Evolutionary conservation across 331 rosid genomes (phyloP), one percentile per base, ranked within the genome.

Genomic region (Pyrus hybrid): DNA sequence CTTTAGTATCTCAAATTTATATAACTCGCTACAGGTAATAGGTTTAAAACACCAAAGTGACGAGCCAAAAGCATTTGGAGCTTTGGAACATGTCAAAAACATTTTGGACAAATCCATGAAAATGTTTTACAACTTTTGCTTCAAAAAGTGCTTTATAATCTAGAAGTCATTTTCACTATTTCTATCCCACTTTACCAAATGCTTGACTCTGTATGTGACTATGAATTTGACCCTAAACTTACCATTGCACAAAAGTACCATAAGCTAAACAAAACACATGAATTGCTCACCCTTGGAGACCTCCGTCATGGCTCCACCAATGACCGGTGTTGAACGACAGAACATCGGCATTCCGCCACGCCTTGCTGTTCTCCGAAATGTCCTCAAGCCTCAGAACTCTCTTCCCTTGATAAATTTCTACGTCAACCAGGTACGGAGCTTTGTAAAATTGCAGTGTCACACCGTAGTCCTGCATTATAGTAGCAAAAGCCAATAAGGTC

Each of bases 271-370:
- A 67, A 64, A 53, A 64, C 33, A 66, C 11, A 12, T 1, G 18
- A 16, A 43, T 68, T 58, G 64, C 79, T 53, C 71, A 92, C 99
- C 97, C 97, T 85, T 92, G 96, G 65, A 95, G 89, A 73, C 87
- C 81, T 28, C 99, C 99, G 68, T 72, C 72, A 83, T 95, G 99
- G 66, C 68, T 87, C 96, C 96, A 95, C 99, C 97, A 95, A 76
- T 95, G 99, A 18, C 99, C 99, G 45, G 97, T 87, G 90, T 95
- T 87, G 67, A 95, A 95, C 18, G 96, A 92, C 22, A 95, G 62
- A 51, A 95, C 87, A 74, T 95, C 97, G 60, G 87, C 99, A 11
- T 37, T 73, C 47, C 8, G 81, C 99, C 99, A 95, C 0, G 74
- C 76, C 1, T 84, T 83, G 35, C 92, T 88, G 79, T 90, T 89